Evolutionary conservation across 2,329 filamentous ascomycete species (phyloP), one percentile per base, ranked within the genome.

Genomic region (Emmonsiellopsis sp.): DNA sequence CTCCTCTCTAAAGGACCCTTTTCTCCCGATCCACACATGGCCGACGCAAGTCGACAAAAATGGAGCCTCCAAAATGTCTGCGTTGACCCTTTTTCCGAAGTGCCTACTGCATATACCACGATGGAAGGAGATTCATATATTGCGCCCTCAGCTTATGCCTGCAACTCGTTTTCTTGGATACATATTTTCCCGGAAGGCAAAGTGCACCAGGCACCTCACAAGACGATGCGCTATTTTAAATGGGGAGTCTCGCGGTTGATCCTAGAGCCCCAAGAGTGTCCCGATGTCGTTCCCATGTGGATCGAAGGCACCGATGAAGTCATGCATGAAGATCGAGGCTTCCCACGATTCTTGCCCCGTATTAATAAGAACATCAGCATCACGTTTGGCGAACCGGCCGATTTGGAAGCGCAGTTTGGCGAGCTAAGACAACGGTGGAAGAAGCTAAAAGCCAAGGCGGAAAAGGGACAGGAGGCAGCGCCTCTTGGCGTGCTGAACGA

Each of bases 111-210:
- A 13, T 73, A 70, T 44, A 71, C 69, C 2, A 69, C 68, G 6
- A 66, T 67, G 21, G 67, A 66, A 2, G 61, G 69, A 17, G 72
- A 72, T 55, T 65, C 71, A 0, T 87, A 88, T 66, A 75, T 79
- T 0, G 80, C 88, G 0, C 89, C 90, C 1, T 84, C 88, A 1
- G 80, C 83, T 47, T 91, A 87, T 66, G 69, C 81, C 2, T 78
- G 72, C 58, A 84, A 89, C 62, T 82, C 82, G 45, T 80, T 87
- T 68, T 82, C 83, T 44, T 98, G 93, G 93, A 76, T 98, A 3
- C 93, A 98, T 69, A 86, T 97, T 52, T 97, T 97, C 69, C 93
- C 93, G 10, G 93, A 98, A 71, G 93, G 90, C 47, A 89, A 87
- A 69, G 89, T 95, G 45, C 91, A 97, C 70, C 93, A 98, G 72